Conservation (phyloP, 805 yeast genomes). For the Alloascoidea africana region DNA sequence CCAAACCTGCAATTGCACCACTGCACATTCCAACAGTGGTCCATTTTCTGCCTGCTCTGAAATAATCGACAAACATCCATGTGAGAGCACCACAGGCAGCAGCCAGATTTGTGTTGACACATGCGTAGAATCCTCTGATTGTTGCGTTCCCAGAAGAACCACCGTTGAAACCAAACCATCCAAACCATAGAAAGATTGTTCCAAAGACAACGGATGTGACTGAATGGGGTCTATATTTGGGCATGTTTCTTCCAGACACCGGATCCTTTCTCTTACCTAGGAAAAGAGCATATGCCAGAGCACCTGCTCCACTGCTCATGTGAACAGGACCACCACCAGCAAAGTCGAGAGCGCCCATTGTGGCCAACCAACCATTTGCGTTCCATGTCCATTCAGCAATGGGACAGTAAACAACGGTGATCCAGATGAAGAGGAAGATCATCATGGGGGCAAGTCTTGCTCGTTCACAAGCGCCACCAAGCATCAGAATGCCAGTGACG, state of each 20-base stretch:
- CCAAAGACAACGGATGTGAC: slow-evolving; percentile 86
- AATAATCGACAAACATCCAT: slow-evolving; percentile 86
- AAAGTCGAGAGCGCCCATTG: slow-evolving; percentile 79
- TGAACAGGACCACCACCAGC: slow-evolving; percentile 99
- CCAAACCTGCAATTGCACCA: slow-evolving; percentile 88
- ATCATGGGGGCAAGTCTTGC: slow-evolving; percentile 94
- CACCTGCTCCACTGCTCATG: slow-evolving; percentile 87
- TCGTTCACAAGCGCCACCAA: slow-evolving; percentile 97
- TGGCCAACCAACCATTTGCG: slow-evolving; percentile 75
- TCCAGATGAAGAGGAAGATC: slow-evolving; percentile 87
- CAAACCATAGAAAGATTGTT: slow-evolving; percentile 91
- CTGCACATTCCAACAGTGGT: slow-evolving; percentile 86
- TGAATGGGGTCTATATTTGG: slow-evolving; percentile 88
- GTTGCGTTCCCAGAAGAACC: slow-evolving; percentile 93
- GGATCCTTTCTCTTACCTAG: slow-evolving; percentile 86
- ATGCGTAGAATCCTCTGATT: slow-evolving; percentile 89
- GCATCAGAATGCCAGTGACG: slow-evolving; percentile 83
- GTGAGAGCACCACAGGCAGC: slow-evolving; percentile 88
- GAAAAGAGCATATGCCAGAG: slow-evolving; percentile 81
- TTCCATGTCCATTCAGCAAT: slow-evolving; percentile 98
- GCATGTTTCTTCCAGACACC: slow-evolving; percentile 49
- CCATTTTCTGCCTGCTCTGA: slow-evolving; percentile 81
- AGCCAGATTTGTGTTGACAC: slow-evolving; percentile 85
- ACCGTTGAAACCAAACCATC: slow-evolving; percentile 99
- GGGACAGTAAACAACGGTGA: slow-evolving; percentile 91